Percentiles rank a stretch among this genome's conserved stretches.
Conservation (phyloP, 2,329 filamentous ascomycete genomes). For the Aspergillus sp. region DNA sequence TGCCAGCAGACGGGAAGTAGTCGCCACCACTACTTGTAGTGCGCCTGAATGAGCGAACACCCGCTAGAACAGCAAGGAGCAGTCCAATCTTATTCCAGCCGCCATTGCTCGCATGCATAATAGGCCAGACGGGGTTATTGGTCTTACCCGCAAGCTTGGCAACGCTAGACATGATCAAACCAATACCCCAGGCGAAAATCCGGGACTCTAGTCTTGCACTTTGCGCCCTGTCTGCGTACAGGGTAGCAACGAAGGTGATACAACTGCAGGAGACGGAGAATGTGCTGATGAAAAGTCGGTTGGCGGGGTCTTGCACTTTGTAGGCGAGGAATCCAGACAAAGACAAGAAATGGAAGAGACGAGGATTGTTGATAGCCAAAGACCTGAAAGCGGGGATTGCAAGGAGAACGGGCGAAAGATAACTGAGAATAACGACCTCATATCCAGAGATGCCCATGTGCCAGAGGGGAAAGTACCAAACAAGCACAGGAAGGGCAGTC, state of each 20-base stretch:
- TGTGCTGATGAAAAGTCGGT: conserved; percentile 78
- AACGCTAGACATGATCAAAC: conserved; percentile 81
- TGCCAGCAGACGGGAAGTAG: conserved; percentile 56
- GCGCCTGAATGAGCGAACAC: conserved; percentile 73
- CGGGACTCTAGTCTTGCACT: conserved; percentile 78
- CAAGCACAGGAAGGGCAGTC: conserved; percentile 82
- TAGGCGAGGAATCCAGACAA: conserved; percentile 81
- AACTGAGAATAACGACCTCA: conserved; percentile 84
- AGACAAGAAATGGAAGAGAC: conserved; percentile 74
- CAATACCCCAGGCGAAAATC: conserved; percentile 78
- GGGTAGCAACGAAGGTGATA: conserved; percentile 80
- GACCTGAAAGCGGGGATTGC: conserved; percentile 71
- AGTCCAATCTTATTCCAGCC: conserved; percentile 90
- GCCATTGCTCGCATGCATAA: conserved; percentile 86
- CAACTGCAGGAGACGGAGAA: conserved; percentile 81
- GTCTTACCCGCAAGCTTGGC: conserved; percentile 92
- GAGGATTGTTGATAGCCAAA: conserved; percentile 69
- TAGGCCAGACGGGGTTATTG: conserved; percentile 96
- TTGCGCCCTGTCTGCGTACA: conserved; percentile 77
- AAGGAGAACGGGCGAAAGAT: conserved; percentile 79
- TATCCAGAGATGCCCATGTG: conserved; percentile 99
- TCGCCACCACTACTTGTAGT: conserved; percentile 57
- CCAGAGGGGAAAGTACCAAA: conserved; percentile 99
- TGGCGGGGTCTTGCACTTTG: conserved; percentile 70
- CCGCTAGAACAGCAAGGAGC: conserved; percentile 73